Base-by-base conservation (phyloP, 2,329 filamentous ascomycete genomes). In the Aurifilum marmelostoma region DNA sequence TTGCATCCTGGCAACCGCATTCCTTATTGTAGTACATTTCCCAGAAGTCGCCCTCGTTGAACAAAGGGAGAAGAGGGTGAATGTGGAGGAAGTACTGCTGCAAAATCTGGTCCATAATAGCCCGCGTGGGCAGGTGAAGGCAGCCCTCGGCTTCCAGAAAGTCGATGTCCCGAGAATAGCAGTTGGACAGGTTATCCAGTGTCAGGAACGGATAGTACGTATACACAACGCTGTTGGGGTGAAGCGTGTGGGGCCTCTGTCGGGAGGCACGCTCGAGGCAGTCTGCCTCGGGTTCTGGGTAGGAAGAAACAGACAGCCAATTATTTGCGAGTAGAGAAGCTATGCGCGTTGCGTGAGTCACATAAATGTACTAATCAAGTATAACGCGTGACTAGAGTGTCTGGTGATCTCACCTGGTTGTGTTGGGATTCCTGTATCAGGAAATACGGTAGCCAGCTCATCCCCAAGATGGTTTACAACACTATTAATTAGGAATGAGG, bases 11-110 rank as follows among this genome's bases (percentile, higher is more conserved):
- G 32, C 2, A 7, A 37, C 16, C n/a, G 14, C 47, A 21, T 16
- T 12, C 14, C 14, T 18, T 56, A 4, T 78, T 79, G 59, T 75
- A 76, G 66, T 79, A 80, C 62, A 81, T 74, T 68, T 82, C 78
- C 82, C 82, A 84, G 65, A 83, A 82, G 41, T 82, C 76, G 0
- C 79, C 80, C 71, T 85, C 80, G 59, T 81, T 78, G 32, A 82
- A 64, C 37, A 82, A 73, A 0, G 80, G 80, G n/a, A 81, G 73
- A 34, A 80, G 69, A 0, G 80, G 80, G 67, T 82, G 80, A 27
- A 82, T 78, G 59, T 82, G 79, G 6, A 81, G 73, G 66, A 82
- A 82, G 70, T 82, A 82, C 59, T 82, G 79, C 66, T 79, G 77
- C 2, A 85, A 76, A 67, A 85, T 83, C 47, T 82, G 80, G 56